Conservation (phyloP, 495 filamentous ascomycete genomes). For the Penicillium desertorum region DNA sequence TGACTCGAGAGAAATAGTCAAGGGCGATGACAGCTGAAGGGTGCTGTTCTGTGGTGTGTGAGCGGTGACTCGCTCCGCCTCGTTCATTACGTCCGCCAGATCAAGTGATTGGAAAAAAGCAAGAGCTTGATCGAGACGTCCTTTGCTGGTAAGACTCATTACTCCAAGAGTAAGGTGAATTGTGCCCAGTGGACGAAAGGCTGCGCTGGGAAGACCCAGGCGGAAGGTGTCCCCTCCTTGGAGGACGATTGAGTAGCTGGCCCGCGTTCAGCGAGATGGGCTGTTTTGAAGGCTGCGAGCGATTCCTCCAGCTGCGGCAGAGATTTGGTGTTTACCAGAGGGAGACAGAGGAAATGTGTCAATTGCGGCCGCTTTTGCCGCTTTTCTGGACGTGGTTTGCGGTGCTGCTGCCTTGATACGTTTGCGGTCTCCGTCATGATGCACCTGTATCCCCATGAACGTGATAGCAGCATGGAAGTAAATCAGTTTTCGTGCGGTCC, state of each 20-base stretch:
- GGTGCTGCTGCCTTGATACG: slow-evolving; percentile 9
- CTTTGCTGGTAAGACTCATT: slow-evolving; percentile 65
- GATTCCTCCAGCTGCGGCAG: slow-evolving; percentile 61
- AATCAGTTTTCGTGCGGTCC: background rate
- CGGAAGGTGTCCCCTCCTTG: slow-evolving; percentile 23
- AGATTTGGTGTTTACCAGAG: slow-evolving; percentile 64
- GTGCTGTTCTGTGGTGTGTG: background rate
- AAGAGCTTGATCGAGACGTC: slow-evolving; percentile 58
- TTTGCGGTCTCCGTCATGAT: slow-evolving; percentile 20
- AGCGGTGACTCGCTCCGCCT: slow-evolving; percentile 21
- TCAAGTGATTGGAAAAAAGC: slow-evolving; percentile 55
- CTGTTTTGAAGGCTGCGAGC: slow-evolving; percentile 59
- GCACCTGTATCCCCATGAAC: background rate
- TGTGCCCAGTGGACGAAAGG: slow-evolving; percentile 75
- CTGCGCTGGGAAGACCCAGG: slow-evolving; percentile 52
- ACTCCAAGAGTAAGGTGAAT: slow-evolving; percentile 86
- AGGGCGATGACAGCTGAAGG: slow-evolving; percentile 10
- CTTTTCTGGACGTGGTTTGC: slow-evolving; percentile 23
- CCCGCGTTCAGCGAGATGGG: slow-evolving; percentile 39
- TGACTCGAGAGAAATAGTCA: slow-evolving; percentile 41
- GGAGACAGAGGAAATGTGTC: slow-evolving; percentile 90
- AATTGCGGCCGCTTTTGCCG: slow-evolving; percentile 47
- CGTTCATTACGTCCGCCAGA: slow-evolving; percentile 48
- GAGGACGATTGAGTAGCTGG: slow-evolving; percentile 13
- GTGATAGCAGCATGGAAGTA: background rate